These are phyloP conservation scores for Monosporozyma aerobia DNA, from an alignment of 805 yeast species.

Conservation along the genomic window DNA sequence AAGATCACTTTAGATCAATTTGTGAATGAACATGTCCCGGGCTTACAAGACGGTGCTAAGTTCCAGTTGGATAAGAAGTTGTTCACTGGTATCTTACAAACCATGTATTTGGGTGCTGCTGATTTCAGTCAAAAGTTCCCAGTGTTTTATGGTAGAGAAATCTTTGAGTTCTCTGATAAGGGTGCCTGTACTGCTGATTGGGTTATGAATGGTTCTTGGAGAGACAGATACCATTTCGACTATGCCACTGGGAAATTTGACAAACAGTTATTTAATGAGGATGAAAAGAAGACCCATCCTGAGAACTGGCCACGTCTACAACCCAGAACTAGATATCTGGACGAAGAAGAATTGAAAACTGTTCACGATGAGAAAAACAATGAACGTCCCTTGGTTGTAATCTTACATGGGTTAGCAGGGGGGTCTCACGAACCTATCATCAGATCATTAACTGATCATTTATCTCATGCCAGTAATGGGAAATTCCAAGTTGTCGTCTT, in stretches of 20 bases:
- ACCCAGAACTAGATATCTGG: conserved; percentile 57
- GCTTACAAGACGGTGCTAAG: conserved; percentile 38
- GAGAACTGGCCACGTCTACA: conserved; percentile 53
- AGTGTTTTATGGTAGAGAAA: conserved; percentile 67
- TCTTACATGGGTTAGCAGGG: conserved; percentile 68
- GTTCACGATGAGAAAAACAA: conserved; percentile 22
- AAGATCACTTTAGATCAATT: conserved; percentile 13
- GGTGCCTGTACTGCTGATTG: conserved; percentile 72
- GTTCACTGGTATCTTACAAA: conserved; percentile 70
- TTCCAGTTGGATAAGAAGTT: conserved; percentile 54
- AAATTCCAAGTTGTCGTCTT: conserved; percentile 52
- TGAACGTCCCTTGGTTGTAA: conserved; percentile 47
- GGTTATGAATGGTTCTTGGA: conserved; percentile 33
- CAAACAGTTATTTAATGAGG: conserved; percentile 23
- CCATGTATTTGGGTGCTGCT: conserved; percentile 54
- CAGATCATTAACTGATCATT: conserved; percentile 41
- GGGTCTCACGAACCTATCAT: conserved; percentile 73
- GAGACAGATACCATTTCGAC: conserved; percentile 12
- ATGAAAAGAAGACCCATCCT: conserved; percentile 36
- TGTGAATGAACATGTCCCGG: conserved; percentile 32
- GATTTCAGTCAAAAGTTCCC: conserved; percentile 42
- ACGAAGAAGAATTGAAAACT: conserved; percentile 35
- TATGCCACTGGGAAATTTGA: conserved; percentile 13
- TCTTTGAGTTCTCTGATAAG: conserved; percentile 50
- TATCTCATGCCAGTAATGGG: conserved; percentile 32